Base-by-base conservation (phyloP, 768 basidiomycete genomes). In the Lactifluus piperatus region DNA sequence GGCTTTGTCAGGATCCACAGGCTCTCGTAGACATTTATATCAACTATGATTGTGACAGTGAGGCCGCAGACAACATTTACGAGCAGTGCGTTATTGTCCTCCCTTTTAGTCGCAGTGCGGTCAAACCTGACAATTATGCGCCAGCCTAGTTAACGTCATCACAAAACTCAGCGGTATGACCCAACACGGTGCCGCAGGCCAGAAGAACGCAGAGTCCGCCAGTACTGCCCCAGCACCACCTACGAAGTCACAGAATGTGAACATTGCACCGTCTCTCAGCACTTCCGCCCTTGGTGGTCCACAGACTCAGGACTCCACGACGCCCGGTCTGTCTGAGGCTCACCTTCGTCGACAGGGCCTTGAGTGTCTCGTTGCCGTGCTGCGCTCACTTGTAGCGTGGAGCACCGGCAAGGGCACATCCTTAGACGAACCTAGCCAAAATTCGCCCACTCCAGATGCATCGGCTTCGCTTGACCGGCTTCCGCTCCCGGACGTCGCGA, bases 1-100 rank as follows among this genome's bases (percentile, higher is more conserved):
- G 89, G 43, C 74, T 99, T 16, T 94, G 91, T 67, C 91, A 95
- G 70, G 97, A 98, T 68, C 94, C 97, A 2, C 97, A 98, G 71
- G 94, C 95, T 9, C 77, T 99, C 20, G 97, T 99, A 30, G 97
- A 99, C 71, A 84, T 98, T 57, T 99, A 98, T 74, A 85, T 99
- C 70, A 99, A 99, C 71, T 99, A 99, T 69, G 97, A 99, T 69
- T 99, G 97, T 70, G 97, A 99, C 68, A 83, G 92, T 59, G 87
- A 92, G 59, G 92, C 95, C 4, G 81, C 81, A 10, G 95, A 97
- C 68, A 98, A 99, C 73, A 94, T 98, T 58, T 99, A 98, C 72
- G 97, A 99, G 68, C 90, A 91, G 84, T 91, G 67, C 68, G 86
- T 73, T n/a, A 6, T 34, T 27, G 37, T 44, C 36, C 26, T 39